Percentiles rank a stretch among this genome's conserved stretches.
phyloP scores from a whole-genome alignment of 192 early-diverging fungal species.

The Backusella australiensis region DNA sequence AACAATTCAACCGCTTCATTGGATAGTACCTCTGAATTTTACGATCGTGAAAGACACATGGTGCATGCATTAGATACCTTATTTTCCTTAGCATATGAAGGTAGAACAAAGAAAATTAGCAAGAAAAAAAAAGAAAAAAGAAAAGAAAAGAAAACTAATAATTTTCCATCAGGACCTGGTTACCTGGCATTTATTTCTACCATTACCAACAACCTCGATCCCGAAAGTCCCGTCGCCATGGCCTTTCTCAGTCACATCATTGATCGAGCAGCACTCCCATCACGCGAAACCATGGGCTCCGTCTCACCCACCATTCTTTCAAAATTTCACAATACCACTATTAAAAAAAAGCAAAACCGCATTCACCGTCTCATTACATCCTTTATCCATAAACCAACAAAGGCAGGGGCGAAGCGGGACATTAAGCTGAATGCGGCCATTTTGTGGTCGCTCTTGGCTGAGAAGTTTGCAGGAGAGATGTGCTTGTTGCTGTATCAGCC shows the following conservation, averaged over 20 bases:
- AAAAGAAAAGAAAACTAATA: background rate
- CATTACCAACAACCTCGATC: constrained; percentile 27
- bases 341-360: constrained; percentile 18
- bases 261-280: constrained; percentile 55
- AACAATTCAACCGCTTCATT: background rate
- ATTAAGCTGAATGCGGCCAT: constrained; percentile 45
- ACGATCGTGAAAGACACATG: constrained; percentile 19
- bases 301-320: constrained; percentile 44
- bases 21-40: background rate
- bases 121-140: background rate
- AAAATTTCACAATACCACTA: constrained; percentile 15
- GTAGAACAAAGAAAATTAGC: background rate
- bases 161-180: constrained; percentile 12
- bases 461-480: constrained; percentile 53
- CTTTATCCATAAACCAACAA: background rate
- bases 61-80: constrained; percentile 18
- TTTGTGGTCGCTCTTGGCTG: constrained; percentile 53
- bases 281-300: constrained; percentile 42
- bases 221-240: constrained; percentile 39
- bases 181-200: constrained; percentile 26
- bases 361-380: background rate
- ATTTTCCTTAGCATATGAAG: constrained; percentile 15
- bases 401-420: background rate
- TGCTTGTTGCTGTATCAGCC: constrained; percentile 45
- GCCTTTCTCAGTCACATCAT: constrained; percentile 58